These are phyloP conservation scores for Diaporthe eres DNA, from an alignment of 2,329 filamentous ascomycete genomes.

Conservation along the genomic window DNA sequence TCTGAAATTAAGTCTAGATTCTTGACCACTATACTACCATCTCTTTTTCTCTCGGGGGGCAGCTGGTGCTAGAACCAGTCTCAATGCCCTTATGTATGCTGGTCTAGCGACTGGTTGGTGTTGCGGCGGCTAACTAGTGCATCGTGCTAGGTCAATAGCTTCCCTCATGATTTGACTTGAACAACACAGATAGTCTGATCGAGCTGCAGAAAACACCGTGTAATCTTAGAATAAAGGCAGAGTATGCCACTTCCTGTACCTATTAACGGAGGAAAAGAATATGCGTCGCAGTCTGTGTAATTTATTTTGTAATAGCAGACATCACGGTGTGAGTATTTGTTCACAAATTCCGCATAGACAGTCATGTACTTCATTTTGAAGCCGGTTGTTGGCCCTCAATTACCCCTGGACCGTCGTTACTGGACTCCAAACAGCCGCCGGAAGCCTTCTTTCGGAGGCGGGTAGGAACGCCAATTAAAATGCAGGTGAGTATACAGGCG, in stretches of 20 bases:
- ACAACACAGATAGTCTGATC: too few relatives aligned
- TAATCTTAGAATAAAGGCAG: too few relatives aligned
- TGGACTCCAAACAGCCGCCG: not conserved
- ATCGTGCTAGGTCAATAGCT: not conserved
- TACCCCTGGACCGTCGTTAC: not conserved
- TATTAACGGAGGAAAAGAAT: accelerated
- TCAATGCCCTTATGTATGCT: not conserved
- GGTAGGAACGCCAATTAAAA: not conserved
- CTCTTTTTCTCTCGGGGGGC: not conserved
- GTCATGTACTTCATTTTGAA: not conserved
- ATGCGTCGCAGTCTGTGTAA: not conserved
- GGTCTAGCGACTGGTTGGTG: not conserved
- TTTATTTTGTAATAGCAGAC: not conserved
- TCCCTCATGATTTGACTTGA: too few relatives aligned
- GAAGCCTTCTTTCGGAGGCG: not conserved
- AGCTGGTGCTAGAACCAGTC: not conserved
- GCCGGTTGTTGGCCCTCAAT: not conserved
- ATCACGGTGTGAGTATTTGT: not conserved
- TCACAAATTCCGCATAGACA: not conserved
- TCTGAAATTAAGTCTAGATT: not conserved
- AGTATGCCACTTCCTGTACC: not conserved
- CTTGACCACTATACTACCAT: not conserved
- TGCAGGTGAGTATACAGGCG: constrained; percentile 1
- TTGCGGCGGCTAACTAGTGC: not conserved
- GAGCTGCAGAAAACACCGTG: too few relatives aligned